Evolutionary conservation across 2,329 filamentous ascomycete species (phyloP).

Genomic region (Neonectria magnoliae): DNA sequence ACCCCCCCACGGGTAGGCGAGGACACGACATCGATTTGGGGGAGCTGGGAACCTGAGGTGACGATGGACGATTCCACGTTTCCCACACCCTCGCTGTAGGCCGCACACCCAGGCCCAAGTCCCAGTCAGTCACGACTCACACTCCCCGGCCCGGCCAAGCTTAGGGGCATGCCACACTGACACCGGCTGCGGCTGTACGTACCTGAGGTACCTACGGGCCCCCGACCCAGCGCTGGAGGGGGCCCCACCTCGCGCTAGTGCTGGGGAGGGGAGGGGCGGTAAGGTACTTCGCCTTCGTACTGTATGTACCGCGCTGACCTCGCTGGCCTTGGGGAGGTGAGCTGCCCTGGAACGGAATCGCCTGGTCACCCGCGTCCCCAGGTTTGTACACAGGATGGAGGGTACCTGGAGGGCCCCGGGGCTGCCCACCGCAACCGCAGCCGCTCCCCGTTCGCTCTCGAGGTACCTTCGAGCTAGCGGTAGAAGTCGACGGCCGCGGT

Average conservation of each 20-base stretch:
- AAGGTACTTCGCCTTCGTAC: constrained; percentile 3
- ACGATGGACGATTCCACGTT: neutral
- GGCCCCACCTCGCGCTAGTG: constrained; percentile 20
- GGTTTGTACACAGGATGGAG: constrained; percentile 4
- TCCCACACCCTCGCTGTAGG: constrained; percentile 1
- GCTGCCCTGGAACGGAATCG: neutral
- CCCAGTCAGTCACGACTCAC: neutral
- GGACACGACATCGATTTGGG: constrained; percentile 12
- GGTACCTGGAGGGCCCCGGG: neutral
- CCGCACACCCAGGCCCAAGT: neutral
- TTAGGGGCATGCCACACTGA: constrained; percentile 27
- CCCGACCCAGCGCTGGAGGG: constrained; percentile 20
- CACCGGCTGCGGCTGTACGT: constrained; percentile 42
- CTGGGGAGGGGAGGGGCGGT: constrained; percentile 11
- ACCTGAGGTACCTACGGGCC: constrained; percentile 36
- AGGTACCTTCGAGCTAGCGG: neutral
- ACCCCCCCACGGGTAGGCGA: constrained; percentile 8
- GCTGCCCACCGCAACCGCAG: constrained; percentile 4
- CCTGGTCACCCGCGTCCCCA: neutral
- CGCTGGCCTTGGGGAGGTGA: neutral
- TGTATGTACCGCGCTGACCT: neutral
- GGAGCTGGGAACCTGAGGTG: neutral
- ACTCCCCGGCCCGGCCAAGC: constrained; percentile 28
- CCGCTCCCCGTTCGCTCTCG: neutral
- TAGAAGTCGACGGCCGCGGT: constrained; percentile 17